A percentile compares a stretch with the other conserved stretches of the same genome.
Conservation (phyloP, 176 grass and related monocot genomes). For the Oryza glumipatula region DNA sequence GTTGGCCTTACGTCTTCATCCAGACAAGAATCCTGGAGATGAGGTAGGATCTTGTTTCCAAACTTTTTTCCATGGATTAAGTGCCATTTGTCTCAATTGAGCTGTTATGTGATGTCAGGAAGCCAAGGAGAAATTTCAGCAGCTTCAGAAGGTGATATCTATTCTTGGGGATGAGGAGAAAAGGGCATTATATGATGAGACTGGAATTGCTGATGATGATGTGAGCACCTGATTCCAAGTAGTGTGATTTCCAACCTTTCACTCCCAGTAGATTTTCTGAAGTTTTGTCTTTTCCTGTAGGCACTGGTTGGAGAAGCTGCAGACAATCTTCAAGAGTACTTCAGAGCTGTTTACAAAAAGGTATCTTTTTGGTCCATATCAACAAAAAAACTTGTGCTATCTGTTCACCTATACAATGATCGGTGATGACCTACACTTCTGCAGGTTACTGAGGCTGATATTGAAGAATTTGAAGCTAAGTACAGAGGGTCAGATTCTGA, state of each 20-base stretch:
- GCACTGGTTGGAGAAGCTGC: slow-evolving; percentile 75
- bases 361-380: slow-evolving; percentile 41
- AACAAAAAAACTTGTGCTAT: neutral
- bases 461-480: slow-evolving; percentile 93
- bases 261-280: slow-evolving; percentile 18
- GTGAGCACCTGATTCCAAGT: slow-evolving; percentile 51
- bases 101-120: slow-evolving; percentile 57
- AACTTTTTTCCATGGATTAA: slow-evolving; percentile 24
- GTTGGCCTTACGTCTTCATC: slow-evolving; percentile 88
- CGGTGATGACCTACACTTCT: slow-evolving; percentile 2
- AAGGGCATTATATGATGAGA: slow-evolving; percentile 82
- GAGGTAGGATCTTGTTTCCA: slow-evolving; percentile 58
- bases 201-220: slow-evolving; percentile 88
- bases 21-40: slow-evolving; percentile 96
- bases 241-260: neutral
- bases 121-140: slow-evolving; percentile 95
- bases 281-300: slow-evolving; percentile 39
- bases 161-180: slow-evolving; percentile 96
- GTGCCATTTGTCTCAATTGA: slow-evolving; percentile 26
- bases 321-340: slow-evolving; percentile 84
- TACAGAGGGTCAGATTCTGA: slow-evolving; percentile 97
- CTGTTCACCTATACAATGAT: neutral
- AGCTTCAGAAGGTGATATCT: slow-evolving; percentile 91
- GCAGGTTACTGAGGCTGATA: slow-evolving; percentile 89
- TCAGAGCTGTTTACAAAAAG: slow-evolving; percentile 81